Evolutionary conservation across 805 yeast species (phyloP), one percentile per base, ranked within the genome.

Genomic region (Wickerhamiella vanderwaltii): DNA sequence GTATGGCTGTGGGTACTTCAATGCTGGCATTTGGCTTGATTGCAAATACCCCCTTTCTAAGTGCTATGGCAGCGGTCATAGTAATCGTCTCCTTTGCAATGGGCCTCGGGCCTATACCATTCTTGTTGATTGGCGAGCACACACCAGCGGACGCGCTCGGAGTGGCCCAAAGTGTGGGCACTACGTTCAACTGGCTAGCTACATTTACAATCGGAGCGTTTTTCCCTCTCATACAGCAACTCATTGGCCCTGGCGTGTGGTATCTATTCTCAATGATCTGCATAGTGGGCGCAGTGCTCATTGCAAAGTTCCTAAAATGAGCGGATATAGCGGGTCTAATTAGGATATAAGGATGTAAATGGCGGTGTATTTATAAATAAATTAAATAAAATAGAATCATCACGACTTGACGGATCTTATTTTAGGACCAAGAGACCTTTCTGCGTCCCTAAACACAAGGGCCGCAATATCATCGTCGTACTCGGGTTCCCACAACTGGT

Each of bases 101-200:
- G 25, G 98, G 98, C 0, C 59, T 86, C 47, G 98, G 98, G 0
- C 98, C 98, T 5, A 86, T 91, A 42, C 98, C 98, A 31, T 88
- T 91, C 62, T 63, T 88, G 50, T 62, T 87, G 40, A 78, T 88
- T 9, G 74, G 94, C 5, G 97, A 91, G 57, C 77, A 88, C n/a
- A 79, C 94, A 0, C 93, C 86, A 46, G 63, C 71, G 1, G 74
- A 76, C 45, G 88, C 88, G 1, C 77, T 76, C 44, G 87, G 87
- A 2, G 67, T 76, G 34, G 96, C 97, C 0, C 98, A 91, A 61
- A 79, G 94, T 56, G 79, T 83, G 67, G 97, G 95, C 9, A 85
- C 91, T 0, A 73, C 84, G 11, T 73, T 83, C 64, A 91, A 88
- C 58, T 88, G 96, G 96, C 51, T 83, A 9, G 80, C 94, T 7